A percentile compares a stretch with the other conserved stretches of the same genome.
Evolutionary conservation across 805 yeast species (phyloP).

Genomic region (Kuraishia capsulata): DNA sequence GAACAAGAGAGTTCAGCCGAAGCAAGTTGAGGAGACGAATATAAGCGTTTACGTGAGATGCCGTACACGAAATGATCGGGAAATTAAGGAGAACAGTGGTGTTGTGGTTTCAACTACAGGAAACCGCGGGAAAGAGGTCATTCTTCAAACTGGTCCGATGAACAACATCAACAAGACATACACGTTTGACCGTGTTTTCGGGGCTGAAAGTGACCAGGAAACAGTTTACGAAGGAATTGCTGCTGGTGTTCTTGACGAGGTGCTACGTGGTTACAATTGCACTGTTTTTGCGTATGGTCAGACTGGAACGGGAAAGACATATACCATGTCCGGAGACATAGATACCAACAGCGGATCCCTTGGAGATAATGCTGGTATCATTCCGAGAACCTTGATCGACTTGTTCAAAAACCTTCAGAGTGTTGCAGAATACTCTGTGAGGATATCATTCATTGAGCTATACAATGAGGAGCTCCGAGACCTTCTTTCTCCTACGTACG

Average conservation of each 20-base stretch:
- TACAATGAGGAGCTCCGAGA: constrained; percentile 84
- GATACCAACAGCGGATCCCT: constrained; percentile 22
- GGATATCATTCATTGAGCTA: constrained; percentile 74
- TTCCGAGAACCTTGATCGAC: constrained; percentile 48
- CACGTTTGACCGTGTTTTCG: constrained; percentile 73
- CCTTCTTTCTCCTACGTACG: constrained; percentile 30
- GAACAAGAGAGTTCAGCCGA: background rate
- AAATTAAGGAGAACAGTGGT: constrained; percentile 46
- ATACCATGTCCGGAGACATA: constrained; percentile 68
- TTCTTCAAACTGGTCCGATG: constrained; percentile 32
- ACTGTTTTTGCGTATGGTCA: constrained; percentile 72
- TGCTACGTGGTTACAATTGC: constrained; percentile 69
- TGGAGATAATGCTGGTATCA: constrained; percentile 49
- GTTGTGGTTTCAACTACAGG: constrained; percentile 49
- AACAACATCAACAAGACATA: constrained; percentile 39
- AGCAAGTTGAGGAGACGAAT: constrained; percentile 23
- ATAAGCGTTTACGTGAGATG: constrained; percentile 59
- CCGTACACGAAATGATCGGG: constrained; percentile 51
- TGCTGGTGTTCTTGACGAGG: constrained; percentile 52
- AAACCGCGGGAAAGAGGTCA: constrained; percentile 36
- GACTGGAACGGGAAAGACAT: constrained; percentile 87
- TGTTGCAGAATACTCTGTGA: constrained; percentile 53
- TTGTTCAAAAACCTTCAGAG: constrained; percentile 42
- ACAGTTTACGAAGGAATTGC: constrained; percentile 62
- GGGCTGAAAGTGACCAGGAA: constrained; percentile 70